A percentile compares a stretch with the other conserved stretches of the same genome.
Conservation (phyloP, 2,329 filamentous ascomycete genomes). For the Trichoderma atroviride region DNA sequence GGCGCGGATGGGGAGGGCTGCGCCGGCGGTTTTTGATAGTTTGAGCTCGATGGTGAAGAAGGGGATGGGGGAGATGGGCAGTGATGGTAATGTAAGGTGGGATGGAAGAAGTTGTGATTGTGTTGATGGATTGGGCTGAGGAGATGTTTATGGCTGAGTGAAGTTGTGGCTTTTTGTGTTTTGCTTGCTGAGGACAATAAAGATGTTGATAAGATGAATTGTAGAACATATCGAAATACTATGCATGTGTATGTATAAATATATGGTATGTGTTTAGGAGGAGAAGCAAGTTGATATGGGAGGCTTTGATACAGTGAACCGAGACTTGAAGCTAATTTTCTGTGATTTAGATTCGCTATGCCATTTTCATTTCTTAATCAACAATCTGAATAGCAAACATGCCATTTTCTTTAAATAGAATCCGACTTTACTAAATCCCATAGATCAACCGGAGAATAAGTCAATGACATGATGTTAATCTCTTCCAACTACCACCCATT, state of each 20-base stretch:
- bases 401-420: not conserved
- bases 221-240: not conserved
- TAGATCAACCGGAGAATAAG: not conserved
- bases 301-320: not conserved
- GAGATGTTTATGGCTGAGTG: not conserved
- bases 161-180: not conserved
- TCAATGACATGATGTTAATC: not conserved
- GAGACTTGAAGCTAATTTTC: not conserved
- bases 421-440: not conserved
- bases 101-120: not conserved
- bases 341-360: not conserved
- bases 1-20: too few relatives aligned
- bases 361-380: not conserved
- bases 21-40: constrained; percentile 74
- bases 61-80: constrained; percentile 44
- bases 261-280: not conserved
- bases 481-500: not conserved
- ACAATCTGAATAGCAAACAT: fast-evolving
- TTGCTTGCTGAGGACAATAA: not conserved
- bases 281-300: not conserved
- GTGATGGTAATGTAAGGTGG: constrained; percentile 40
- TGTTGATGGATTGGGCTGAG: not conserved
- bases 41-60: constrained; percentile 72
- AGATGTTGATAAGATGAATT: not conserved
- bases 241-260: not conserved